A percentile compares a stretch with the other conserved stretches of the same genome.
Evolutionary conservation across 2,329 filamentous ascomycete genomes (phyloP).

Genomic region (Dothistroma pini): DNA sequence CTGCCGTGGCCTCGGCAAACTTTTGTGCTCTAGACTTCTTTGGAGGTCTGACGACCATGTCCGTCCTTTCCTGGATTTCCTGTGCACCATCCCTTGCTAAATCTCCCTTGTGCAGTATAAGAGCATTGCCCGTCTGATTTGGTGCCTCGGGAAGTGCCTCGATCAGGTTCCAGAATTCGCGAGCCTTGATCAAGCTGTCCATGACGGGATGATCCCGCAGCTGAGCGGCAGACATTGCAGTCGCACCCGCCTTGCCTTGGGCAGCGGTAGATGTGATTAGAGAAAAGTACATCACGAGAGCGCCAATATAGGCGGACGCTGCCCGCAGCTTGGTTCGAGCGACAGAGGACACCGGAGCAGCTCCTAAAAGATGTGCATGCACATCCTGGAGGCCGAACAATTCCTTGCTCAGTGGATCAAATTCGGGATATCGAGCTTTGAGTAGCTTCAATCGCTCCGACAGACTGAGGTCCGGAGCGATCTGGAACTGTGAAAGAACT

Average conservation of each 20-base stretch:
- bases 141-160: conserved; percentile 53
- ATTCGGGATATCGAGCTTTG: conserved; percentile 82
- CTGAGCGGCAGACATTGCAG: conserved; percentile 69
- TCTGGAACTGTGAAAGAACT: conserved; percentile 76
- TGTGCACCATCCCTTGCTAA: no score
- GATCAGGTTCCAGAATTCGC: conserved; percentile 73
- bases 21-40: conserved; percentile 48
- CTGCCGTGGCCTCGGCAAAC: conserved; percentile 52
- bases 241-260: conserved; percentile 46
- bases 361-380: conserved; percentile 18
- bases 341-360: conserved; percentile 14
- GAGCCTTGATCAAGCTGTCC: conserved; percentile 74
- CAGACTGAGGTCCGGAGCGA: conserved; percentile 72
- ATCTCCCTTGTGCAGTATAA: neutral
- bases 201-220: conserved; percentile 89
- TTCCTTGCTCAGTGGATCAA: conserved; percentile 79
- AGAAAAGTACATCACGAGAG: conserved; percentile 90
- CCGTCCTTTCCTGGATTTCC: neutral
- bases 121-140: neutral
- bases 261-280: conserved; percentile 78
- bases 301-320: conserved; percentile 78
- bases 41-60: conserved; percentile 32
- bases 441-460: conserved; percentile 74
- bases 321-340: conserved; percentile 67
- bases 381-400: conserved; percentile 63